These are phyloP conservation scores for Teunomyces atbi DNA, from an alignment of 805 yeast genomes.

Conservation along the genomic window DNA sequence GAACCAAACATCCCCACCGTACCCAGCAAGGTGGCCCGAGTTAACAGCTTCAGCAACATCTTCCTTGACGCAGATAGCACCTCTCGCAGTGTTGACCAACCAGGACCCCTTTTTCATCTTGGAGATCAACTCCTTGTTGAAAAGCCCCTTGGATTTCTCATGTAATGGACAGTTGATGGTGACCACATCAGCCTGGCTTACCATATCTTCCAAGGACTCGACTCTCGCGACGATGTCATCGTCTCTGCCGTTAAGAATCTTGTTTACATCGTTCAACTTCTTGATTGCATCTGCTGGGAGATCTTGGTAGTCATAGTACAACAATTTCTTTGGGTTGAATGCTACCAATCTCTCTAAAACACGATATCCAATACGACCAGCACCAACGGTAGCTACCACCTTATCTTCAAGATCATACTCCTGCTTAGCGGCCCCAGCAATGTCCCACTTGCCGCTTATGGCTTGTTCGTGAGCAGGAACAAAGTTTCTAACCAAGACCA, in stretches of 20 bases:
- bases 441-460: conserved; percentile 64
- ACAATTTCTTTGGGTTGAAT: conserved; percentile 70
- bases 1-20: conserved; percentile 85
- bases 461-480: conserved; percentile 77
- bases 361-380: conserved; percentile 78
- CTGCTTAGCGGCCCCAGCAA: conserved; percentile 68
- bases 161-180: conserved; percentile 79
- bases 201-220: conserved; percentile 60
- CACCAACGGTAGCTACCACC: conserved; percentile 77
- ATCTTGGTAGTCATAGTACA: conserved; percentile 73
- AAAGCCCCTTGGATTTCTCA: conserved; percentile 62
- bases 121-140: conserved; percentile 63
- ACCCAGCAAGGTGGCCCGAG: conserved; percentile 69
- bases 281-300: conserved; percentile 52
- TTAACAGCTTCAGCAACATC: conserved; percentile 74
- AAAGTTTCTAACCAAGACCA: conserved; percentile 70
- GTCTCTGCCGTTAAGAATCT: conserved; percentile 45
- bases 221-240: conserved; percentile 63
- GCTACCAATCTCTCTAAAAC: conserved; percentile 70
- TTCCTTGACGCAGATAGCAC: conserved; percentile 71
- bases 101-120: conserved; percentile 29
- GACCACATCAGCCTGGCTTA: conserved; percentile 65
- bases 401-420: conserved; percentile 75
- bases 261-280: conserved; percentile 36
- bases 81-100: conserved; percentile 30